Conservation (phyloP, 192 early-diverging fungal species). For the Podila horticola region DNA sequence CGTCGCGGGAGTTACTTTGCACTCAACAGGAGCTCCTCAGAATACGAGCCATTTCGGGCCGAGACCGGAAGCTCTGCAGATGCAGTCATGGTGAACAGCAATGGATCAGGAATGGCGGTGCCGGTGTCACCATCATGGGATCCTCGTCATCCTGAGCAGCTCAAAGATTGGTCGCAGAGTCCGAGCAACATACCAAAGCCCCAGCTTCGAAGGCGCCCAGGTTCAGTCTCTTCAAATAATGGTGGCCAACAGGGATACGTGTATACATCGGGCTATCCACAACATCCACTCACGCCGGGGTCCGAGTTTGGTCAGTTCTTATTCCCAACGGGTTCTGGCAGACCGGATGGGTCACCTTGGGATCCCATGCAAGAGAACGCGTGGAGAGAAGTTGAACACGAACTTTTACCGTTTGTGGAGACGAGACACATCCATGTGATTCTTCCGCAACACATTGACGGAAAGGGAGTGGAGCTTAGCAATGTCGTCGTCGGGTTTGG, state of each 20-base stretch:
- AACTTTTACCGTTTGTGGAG: slow-evolving; percentile 44
- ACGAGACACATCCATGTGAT: slow-evolving; percentile 23
- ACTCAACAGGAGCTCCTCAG: background rate
- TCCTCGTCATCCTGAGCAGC: background rate
- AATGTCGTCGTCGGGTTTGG: slow-evolving; percentile 46
- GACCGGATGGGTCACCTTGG: background rate
- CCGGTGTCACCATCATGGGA: slow-evolving; percentile 4
- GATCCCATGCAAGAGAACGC: background rate
- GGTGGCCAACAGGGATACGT: slow-evolving; percentile 30
- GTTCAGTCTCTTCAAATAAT: slow-evolving; percentile 9
- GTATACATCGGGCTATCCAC: slow-evolving; percentile 4
- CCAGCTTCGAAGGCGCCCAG: slow-evolving; percentile 29
- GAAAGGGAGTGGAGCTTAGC: slow-evolving; percentile 8
- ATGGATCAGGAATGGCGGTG: slow-evolving; percentile 37
- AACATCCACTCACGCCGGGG: background rate
- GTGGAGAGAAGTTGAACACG: slow-evolving; percentile 1
- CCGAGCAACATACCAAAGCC: slow-evolving; percentile 2
- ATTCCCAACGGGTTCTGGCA: slow-evolving; percentile 7
- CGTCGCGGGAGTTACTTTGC: background rate
- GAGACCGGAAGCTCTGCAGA: background rate
- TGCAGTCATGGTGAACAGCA: slow-evolving; percentile 11
- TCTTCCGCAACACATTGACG: background rate
- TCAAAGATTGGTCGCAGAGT: background rate
- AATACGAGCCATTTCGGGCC: background rate
- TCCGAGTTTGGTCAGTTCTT: background rate